Evolutionary conservation across 805 yeast genomes (phyloP), one percentile per base, ranked within the genome.

Genomic region (Deakozyma indianensis): DNA sequence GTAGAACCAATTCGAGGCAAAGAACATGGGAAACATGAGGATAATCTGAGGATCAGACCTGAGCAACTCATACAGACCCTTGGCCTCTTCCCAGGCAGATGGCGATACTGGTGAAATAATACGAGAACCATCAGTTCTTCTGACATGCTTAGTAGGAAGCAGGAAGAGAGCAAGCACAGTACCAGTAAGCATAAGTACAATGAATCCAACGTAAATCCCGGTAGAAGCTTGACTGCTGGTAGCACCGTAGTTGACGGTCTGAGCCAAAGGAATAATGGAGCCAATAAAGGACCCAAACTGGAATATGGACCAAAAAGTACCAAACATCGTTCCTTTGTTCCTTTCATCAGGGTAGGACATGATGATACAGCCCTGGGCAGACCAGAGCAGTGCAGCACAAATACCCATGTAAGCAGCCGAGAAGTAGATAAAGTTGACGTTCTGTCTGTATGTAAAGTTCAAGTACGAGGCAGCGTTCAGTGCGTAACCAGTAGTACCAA

Each of bases 1-100:
- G 66, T 75, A 75, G 64, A 75, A 77, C 78, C 78, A 77, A 64
- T 77, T 77, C 29, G 82, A 74, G 23, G 78, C 68, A 51, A 74
- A 71, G 57, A 77, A 77, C 73, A 75, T 69, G 41, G 83, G 83
- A 67, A 78, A 71, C 57, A 75, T 53, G 22, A 71, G 57, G 42
- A 69, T 55, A 44, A 77, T 70, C 56, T 61, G 64, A 42, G 74
- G 74, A 53, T 70, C 71, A 22, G 49, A 50, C 45, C 52, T 56
- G 49, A 73, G 62, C 43, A 67, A 58, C 41, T 55, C 54, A 49
- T 56, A 57, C 53, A 75, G 63, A 41, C 65, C 74, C 15, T 51
- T 47, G 41, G 74, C 45, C 53, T 75, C 80, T 23, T 47, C 44
- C 38, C 38, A 32, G 5, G 38, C 20, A n/a, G 38, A 14, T 5